Conservation (phyloP, 2,329 filamentous ascomycete genomes). For the Aureobasidium musti region DNA sequence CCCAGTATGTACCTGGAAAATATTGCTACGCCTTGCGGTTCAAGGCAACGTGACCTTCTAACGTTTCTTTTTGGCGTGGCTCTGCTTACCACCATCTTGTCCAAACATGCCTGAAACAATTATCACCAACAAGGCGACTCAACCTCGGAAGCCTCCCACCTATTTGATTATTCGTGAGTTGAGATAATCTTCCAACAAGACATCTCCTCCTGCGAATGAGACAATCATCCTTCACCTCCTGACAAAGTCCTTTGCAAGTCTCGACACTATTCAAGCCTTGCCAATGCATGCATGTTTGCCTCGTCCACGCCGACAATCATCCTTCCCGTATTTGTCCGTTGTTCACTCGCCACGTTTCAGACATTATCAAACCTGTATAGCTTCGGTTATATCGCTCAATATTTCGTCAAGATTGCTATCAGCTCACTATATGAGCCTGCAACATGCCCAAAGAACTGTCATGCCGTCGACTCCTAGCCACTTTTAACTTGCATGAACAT, state of each 20-base stretch:
- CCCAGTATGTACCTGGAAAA: not conserved
- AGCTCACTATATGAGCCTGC: not conserved
- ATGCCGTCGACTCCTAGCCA: not conserved
- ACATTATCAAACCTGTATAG: not conserved
- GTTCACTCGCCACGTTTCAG: slow-evolving; percentile 2
- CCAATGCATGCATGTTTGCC: slow-evolving; percentile 24
- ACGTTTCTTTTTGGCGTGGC: not conserved
- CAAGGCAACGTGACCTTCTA: not conserved
- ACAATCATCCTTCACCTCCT: too few species aligned
- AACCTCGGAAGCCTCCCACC: not conserved
- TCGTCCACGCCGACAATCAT: not conserved
- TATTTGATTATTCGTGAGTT: not conserved
- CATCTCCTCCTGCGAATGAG: not conserved
- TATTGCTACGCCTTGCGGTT: not conserved
- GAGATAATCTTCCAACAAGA: not conserved
- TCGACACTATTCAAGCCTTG: not conserved
- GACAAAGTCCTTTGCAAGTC: not conserved
- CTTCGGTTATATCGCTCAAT: not conserved
- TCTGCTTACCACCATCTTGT: slow-evolving; percentile 1
- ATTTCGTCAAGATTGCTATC: not conserved
- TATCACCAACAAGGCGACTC: slow-evolving; percentile 14
- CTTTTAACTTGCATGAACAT: not conserved
- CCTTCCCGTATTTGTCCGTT: not conserved
- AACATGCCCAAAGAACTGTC: not conserved
- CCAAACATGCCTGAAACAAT: slow-evolving; percentile 4